These are phyloP conservation scores for Elaeagnus macrophylla DNA, from an alignment of 306 rosid species.

Conservation along the genomic window DNA sequence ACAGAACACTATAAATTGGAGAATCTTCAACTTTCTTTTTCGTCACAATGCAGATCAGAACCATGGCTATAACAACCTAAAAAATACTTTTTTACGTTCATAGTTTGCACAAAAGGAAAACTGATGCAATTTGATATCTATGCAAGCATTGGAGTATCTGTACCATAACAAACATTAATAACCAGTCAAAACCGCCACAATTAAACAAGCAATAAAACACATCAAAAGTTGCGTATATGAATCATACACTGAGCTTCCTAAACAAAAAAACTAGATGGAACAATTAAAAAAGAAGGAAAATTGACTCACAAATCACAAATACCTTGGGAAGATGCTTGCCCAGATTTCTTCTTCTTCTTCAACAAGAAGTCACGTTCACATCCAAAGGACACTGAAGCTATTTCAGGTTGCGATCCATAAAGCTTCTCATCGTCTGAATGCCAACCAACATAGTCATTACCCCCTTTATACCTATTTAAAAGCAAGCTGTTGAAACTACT, in stretches of 20 bases:
- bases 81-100: too few relatives aligned
- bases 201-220: background rate
- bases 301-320: background rate
- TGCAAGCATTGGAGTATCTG: background rate
- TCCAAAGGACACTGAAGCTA: slow-evolving; percentile 76
- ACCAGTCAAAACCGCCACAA: background rate
- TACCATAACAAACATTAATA: background rate
- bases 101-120: background rate
- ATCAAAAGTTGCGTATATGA: too few relatives aligned
- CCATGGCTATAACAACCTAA: background rate
- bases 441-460: slow-evolving; percentile 85
- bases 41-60: background rate
- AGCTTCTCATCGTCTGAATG: slow-evolving; percentile 93
- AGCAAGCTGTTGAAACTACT: slow-evolving; percentile 86
- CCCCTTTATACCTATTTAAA: slow-evolving; percentile 75
- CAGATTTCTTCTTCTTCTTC: slow-evolving; percentile 63
- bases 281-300: background rate
- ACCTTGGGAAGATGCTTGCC: slow-evolving; percentile 40
- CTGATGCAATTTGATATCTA: background rate
- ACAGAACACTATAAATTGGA: slow-evolving; percentile 11
- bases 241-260: background rate
- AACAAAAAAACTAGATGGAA: background rate
- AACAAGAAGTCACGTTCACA: slow-evolving; percentile 82
- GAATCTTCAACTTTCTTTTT: background rate
- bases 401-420: slow-evolving; percentile 74